A percentile compares a stretch with the other conserved stretches of the same genome.
These are phyloP conservation scores for Cladophialophora carrionii DNA, from an alignment of 2,329 filamentous ascomycete genomes.

Conservation along the genomic window DNA sequence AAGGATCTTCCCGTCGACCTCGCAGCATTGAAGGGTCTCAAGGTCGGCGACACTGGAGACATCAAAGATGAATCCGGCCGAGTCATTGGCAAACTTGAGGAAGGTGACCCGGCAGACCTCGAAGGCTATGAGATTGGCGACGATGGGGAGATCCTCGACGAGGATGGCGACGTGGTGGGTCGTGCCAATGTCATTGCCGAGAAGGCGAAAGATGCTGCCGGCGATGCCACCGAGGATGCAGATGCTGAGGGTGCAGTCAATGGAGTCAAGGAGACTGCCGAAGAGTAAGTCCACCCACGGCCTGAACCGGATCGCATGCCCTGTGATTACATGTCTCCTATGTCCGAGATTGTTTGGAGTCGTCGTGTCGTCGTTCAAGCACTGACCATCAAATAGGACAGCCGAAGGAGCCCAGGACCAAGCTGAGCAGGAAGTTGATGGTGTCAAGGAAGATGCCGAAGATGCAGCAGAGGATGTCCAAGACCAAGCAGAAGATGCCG, in stretches of 20 bases:
- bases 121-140: constrained; percentile 49
- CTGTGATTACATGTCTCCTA: neutral
- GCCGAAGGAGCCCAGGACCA: neutral
- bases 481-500: constrained; percentile 46
- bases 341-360: neutral
- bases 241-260: constrained; percentile 40
- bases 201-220: constrained; percentile 33
- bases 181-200: constrained; percentile 42
- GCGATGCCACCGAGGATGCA: constrained; percentile 37
- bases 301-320: neutral
- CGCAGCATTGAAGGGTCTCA: constrained; percentile 46
- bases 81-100: constrained; percentile 46
- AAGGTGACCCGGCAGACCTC: constrained; percentile 49
- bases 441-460: constrained; percentile 41
- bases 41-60: constrained; percentile 45
- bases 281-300: constrained; percentile 27
- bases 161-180: constrained; percentile 45
- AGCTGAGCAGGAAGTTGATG: constrained; percentile 36
- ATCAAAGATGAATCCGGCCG: constrained; percentile 45
- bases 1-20: constrained; percentile 42
- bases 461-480: constrained; percentile 39
- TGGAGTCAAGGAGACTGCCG: constrained; percentile 42
- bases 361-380: neutral
- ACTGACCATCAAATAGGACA: neutral
- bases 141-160: constrained; percentile 41